A percentile compares a stretch with the other conserved stretches of the same genome.
Conservation (phyloP, 2,329 filamentous ascomycete genomes). For the Herpotrichia juniperi region DNA sequence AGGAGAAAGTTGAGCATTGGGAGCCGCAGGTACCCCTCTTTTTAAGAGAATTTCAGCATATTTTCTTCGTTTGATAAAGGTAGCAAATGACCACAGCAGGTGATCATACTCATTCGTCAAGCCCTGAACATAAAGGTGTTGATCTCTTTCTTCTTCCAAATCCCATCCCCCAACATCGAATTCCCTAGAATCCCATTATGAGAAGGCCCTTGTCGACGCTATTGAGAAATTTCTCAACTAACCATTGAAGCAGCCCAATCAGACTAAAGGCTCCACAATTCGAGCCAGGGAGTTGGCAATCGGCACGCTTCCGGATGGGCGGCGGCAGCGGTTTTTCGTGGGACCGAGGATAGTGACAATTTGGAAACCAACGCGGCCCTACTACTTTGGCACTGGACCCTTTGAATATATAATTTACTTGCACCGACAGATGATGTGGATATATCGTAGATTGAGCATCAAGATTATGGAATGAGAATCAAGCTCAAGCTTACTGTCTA, state of each 20-base stretch:
- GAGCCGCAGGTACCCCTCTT: too few species aligned
- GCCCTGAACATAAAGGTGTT: too few species aligned
- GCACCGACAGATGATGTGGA: neutral
- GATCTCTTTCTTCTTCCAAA: neutral
- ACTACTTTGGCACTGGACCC: neutral
- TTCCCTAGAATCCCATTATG: neutral
- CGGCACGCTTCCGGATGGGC: neutral
- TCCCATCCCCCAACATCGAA: neutral
- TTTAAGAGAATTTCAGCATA: slow-evolving; percentile 6
- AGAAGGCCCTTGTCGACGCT: neutral
- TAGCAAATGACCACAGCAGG: too few species aligned
- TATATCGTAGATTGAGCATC: neutral
- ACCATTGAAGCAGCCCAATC: neutral
- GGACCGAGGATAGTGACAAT: neutral
- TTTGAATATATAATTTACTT: neutral
- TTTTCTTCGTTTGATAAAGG: too few species aligned
- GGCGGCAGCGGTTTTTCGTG: neutral
- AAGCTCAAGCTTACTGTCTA: too few species aligned
- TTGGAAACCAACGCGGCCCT: neutral
- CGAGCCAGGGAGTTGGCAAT: neutral
- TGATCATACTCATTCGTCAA: too few species aligned
- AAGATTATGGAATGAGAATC: neutral
- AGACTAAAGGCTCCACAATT: neutral
- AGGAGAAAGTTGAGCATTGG: slow-evolving; percentile 12
- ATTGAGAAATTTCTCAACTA: neutral